Percentiles rank a stretch among this genome's conserved stretches.
These are phyloP conservation scores for Cyberlindnera petersonii DNA, from an alignment of 805 yeast species.

Conservation along the genomic window DNA sequence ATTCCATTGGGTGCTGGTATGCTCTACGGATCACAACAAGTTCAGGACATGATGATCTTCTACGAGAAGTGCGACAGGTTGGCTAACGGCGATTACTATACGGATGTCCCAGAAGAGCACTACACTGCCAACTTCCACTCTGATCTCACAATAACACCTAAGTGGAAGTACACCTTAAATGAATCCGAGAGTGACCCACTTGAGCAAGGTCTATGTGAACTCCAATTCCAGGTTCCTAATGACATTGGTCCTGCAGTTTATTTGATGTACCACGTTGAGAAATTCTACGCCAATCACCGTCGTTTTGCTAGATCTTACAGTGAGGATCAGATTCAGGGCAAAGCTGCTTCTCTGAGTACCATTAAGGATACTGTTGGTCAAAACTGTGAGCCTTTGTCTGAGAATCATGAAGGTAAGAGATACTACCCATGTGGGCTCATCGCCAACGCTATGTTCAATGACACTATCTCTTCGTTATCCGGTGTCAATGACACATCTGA, in stretches of 20 bases:
- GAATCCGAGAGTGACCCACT: constrained; percentile 39
- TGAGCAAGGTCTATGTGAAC: constrained; percentile 58
- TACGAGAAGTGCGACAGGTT: constrained; percentile 64
- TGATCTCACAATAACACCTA: constrained; percentile 43
- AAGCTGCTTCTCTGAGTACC: constrained; percentile 51
- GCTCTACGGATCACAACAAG: constrained; percentile 62
- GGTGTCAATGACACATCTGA: constrained; percentile 32
- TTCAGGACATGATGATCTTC: constrained; percentile 68
- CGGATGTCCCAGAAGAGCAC: constrained; percentile 54
- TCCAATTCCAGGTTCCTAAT: constrained; percentile 69
- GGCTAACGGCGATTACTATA: constrained; percentile 44
- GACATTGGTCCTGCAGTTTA: constrained; percentile 72
- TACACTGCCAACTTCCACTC: constrained; percentile 53
- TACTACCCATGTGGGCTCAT: constrained; percentile 83
- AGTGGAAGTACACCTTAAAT: constrained; percentile 60
- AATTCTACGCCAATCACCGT: constrained; percentile 91
- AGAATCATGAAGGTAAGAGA: constrained; percentile 48
- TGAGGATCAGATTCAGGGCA: constrained; percentile 79
- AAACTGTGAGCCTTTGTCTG: constrained; percentile 65
- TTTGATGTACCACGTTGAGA: constrained; percentile 78
- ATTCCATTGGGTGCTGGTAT: constrained; percentile 90
- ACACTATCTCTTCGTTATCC: constrained; percentile 53
- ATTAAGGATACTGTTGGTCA: constrained; percentile 48
- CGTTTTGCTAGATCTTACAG: constrained; percentile 87
- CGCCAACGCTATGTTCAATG: constrained; percentile 78